These are phyloP conservation scores for Pythium monospermum DNA, from an alignment of 352 stramenopile genomes.

Conservation along the genomic window DNA sequence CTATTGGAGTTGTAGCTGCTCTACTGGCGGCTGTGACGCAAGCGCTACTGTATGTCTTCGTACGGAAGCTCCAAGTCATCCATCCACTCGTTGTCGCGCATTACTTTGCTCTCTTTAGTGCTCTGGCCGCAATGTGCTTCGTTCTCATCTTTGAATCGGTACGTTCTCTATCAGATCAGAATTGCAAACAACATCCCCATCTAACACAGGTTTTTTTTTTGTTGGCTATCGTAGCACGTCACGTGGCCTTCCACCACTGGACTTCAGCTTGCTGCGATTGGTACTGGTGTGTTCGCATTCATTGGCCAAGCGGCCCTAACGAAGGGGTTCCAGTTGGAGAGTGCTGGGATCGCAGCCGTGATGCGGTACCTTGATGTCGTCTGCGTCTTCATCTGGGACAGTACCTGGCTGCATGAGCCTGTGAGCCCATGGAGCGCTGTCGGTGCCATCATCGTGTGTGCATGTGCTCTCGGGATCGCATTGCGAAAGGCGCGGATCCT, in stretches of 20 bases:
- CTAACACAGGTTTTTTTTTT: no score
- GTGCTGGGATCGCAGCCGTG: constrained; percentile 51
- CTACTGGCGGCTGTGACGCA: constrained; percentile 40
- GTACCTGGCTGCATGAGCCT: constrained; percentile 32
- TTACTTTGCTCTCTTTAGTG: constrained; percentile 53
- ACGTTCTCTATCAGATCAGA: constrained; percentile 2
- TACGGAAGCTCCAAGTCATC: constrained; percentile 41
- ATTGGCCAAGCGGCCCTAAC: constrained; percentile 58
- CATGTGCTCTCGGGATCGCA: constrained; percentile 34
- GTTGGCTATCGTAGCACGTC: constrained; percentile 15
- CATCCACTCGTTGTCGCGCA: constrained; percentile 47
- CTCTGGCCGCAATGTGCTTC: constrained; percentile 32
- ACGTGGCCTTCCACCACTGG: constrained; percentile 27
- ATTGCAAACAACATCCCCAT: no score
- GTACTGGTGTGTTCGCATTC: constrained; percentile 38
- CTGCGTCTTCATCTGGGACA: constrained; percentile 65
- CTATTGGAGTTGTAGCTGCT: constrained; percentile 27
- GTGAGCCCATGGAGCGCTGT: constrained; percentile 46
- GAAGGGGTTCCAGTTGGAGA: constrained; percentile 66
- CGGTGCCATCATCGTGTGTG: constrained; percentile 38
- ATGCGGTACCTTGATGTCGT: constrained; percentile 73
- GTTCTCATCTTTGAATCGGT: constrained; percentile 41
- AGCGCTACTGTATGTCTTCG: constrained; percentile 42
- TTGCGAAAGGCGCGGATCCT: constrained; percentile 30
- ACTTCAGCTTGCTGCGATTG: constrained; percentile 42